Evolutionary conservation across 352 stramenopile species (phyloP).

Genomic region (Globisporangium abappressorium): DNA sequence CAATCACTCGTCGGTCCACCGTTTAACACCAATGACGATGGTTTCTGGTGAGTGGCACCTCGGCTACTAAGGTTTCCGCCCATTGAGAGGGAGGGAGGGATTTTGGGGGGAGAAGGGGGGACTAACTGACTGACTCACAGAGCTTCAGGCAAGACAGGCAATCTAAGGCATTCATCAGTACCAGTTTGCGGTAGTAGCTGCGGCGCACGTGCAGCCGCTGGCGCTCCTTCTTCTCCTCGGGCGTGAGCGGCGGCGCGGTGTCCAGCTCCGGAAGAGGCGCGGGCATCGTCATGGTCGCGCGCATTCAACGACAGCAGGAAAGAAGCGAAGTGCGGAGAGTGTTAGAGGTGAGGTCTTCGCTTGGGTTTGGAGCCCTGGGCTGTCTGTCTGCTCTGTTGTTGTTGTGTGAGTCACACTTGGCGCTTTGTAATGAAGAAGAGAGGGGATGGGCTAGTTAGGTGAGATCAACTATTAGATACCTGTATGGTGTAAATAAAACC

Average conservation of each 20-base stretch:
- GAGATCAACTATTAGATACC: no score
- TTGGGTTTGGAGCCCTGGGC: not conserved
- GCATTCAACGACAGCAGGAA: not conserved
- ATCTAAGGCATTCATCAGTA: not conserved
- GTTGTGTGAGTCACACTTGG: not conserved
- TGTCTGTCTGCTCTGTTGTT: not conserved
- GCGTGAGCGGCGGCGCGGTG: constrained; percentile 5
- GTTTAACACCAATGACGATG: not conserved
- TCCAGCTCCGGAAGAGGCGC: constrained; percentile 3
- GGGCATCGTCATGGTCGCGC: not conserved
- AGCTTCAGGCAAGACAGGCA: not conserved
- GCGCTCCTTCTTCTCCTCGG: constrained; percentile 5
- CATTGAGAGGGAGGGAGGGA: not conserved
- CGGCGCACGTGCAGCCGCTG: constrained; percentile 11
- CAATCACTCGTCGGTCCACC: not conserved
- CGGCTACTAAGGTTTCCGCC: constrained; percentile 4
- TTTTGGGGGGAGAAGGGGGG: not conserved
- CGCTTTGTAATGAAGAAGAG: no score
- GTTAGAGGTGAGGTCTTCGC: not conserved
- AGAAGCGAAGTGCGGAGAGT: not conserved
- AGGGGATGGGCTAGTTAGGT: no score
- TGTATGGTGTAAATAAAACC: no score
- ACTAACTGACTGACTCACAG: not conserved
- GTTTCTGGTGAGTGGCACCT: not conserved
- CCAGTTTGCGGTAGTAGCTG: constrained; percentile 13